These are phyloP conservation scores for Pugionium cornutum DNA, from an alignment of 345 rosid genomes.

Conservation along the genomic window DNA sequence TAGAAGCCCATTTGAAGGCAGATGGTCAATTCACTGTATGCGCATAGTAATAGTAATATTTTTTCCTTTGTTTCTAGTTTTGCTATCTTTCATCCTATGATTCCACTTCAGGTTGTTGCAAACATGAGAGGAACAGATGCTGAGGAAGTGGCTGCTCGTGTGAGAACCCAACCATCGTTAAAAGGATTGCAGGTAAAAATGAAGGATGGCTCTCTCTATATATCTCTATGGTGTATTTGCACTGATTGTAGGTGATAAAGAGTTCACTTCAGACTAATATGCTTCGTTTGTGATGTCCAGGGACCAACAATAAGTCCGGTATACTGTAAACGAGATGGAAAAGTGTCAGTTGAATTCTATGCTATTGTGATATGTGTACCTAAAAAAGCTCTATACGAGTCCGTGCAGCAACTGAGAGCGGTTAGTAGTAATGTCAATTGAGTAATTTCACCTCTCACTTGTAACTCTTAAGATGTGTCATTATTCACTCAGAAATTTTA, in stretches of 20 bases:
- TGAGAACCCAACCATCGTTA: constrained; percentile 73
- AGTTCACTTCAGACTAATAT: not conserved
- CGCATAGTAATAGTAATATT: not conserved
- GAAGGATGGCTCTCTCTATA: not conserved
- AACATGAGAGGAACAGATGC: constrained; percentile 89
- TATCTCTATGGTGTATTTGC: not conserved
- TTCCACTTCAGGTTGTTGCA: constrained; percentile 67
- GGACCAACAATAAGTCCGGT: constrained; percentile 93
- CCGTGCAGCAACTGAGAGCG: constrained; percentile 83
- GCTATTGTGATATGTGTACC: constrained; percentile 89
- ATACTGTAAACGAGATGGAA: constrained; percentile 64
- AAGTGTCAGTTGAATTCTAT: constrained; percentile 56
- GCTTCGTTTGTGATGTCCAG: constrained; percentile 44
- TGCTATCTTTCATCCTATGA: constrained; percentile 8
- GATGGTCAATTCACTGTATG: constrained; percentile 71
- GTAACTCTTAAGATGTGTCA: constrained; percentile 4
- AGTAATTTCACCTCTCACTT: not conserved
- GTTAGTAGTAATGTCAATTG: constrained; percentile 46
- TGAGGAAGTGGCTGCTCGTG: constrained; percentile 77
- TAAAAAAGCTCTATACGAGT: constrained; percentile 67
- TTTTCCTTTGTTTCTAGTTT: constrained; percentile 4
- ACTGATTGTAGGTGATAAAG: constrained; percentile 12
- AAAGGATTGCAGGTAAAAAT: constrained; percentile 83
- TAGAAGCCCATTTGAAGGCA: constrained; percentile 94
- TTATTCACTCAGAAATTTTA: not conserved